phyloP scores from a whole-genome alignment of 2,329 filamentous ascomycete genomes.

The Trichoderma atrobrunneum region DNA sequence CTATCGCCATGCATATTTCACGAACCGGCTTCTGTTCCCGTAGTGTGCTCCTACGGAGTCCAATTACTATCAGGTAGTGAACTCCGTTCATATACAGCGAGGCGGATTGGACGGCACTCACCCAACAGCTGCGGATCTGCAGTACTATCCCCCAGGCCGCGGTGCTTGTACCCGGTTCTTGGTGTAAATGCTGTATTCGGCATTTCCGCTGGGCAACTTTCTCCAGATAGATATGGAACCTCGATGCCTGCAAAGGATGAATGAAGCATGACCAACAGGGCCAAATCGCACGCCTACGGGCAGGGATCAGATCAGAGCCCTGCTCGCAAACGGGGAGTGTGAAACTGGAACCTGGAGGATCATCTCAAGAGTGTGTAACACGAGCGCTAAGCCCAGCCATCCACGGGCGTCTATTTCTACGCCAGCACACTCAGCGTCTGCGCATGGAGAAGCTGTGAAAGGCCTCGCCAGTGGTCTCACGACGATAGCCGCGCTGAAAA shows the following conservation, averaged over 20 bases:
- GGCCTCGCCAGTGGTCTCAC: neutral
- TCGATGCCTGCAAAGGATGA: neutral
- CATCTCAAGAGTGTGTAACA: neutral
- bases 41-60: neutral
- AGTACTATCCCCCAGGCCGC: neutral
- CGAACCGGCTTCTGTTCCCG: neutral
- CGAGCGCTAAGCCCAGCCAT: neutral
- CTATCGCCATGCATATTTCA: neutral
- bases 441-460: neutral
- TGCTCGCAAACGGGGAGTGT: neutral
- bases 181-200: neutral
- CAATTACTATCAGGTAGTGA: neutral
- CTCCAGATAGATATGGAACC: neutral
- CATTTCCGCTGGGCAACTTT: neutral
- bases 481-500: neutral
- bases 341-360: neutral
- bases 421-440: neutral
- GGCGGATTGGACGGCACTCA: neutral
- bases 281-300: neutral
- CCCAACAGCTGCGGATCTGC: neutral
- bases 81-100: neutral
- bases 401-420: neutral
- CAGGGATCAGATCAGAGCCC: neutral
- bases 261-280: neutral
- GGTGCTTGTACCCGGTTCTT: neutral